Percentiles rank a stretch among this genome's conserved stretches.
Evolutionary conservation across 2,329 filamentous ascomycete species (phyloP).

Genomic region (Cladosporium phlei): DNA sequence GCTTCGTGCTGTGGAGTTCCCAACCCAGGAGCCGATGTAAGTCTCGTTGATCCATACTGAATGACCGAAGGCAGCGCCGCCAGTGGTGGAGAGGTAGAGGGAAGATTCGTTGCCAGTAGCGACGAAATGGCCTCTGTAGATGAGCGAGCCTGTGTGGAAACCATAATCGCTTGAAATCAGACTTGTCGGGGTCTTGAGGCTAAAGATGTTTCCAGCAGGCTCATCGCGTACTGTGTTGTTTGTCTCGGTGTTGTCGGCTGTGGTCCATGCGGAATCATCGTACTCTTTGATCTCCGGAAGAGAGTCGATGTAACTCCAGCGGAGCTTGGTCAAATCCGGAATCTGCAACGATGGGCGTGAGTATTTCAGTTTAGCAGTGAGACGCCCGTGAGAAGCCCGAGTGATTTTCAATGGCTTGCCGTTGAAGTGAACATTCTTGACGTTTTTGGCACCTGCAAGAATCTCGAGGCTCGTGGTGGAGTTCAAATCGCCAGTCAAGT

Average conservation of each 20-base stretch:
- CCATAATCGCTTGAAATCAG: constrained; percentile 72
- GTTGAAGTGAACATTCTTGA: constrained; percentile 59
- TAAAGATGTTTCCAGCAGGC: constrained; percentile 31
- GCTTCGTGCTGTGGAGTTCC: constrained; percentile 46
- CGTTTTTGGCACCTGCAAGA: constrained; percentile 53
- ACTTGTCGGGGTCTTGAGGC: constrained; percentile 56
- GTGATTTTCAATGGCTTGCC: constrained; percentile 37
- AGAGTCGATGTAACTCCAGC: constrained; percentile 66
- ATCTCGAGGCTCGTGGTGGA: constrained; percentile 63
- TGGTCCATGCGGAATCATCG: constrained; percentile 64
- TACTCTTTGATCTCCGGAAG: constrained; percentile 67
- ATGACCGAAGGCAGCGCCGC: constrained; percentile 63
- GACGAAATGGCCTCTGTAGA: constrained; percentile 67
- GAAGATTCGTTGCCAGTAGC: constrained; percentile 57
- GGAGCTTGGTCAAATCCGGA: constrained; percentile 53
- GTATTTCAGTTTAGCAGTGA: constrained; percentile 50
- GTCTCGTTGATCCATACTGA: constrained; percentile 61
- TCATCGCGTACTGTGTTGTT: constrained; percentile 53
- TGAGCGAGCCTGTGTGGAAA: constrained; percentile 62
- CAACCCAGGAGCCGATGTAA: constrained; percentile 61
- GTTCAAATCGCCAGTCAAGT: constrained; percentile 68
- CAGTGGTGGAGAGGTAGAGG: constrained; percentile 55
- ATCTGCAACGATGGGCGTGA: constrained; percentile 47
- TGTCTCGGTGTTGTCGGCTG: constrained; percentile 54
- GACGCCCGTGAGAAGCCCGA: constrained; percentile 46